Evolutionary conservation across 176 grass and related monocot species (phyloP).

Genomic region (Coix lacrymajobi): DNA sequence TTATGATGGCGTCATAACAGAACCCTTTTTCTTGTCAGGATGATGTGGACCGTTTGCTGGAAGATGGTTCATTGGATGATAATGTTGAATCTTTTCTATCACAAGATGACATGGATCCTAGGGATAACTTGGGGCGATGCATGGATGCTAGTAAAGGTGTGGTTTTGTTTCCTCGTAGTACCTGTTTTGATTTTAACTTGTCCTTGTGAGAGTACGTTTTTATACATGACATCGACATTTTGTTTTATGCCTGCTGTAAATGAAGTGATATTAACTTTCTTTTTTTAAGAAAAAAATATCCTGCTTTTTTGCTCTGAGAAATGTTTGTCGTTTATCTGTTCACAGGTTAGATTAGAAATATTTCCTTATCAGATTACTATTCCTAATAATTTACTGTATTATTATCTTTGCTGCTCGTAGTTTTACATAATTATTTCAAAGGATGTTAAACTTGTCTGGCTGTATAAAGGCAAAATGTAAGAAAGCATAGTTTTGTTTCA

Average conservation of each 20-base stretch:
- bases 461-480: neutral
- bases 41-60: constrained; percentile 92
- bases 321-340: neutral
- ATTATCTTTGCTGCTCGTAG: neutral
- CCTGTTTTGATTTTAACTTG: constrained; percentile 12
- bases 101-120: constrained; percentile 95
- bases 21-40: constrained; percentile 52
- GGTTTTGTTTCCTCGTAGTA: constrained; percentile 1
- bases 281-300: neutral
- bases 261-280: neutral
- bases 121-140: constrained; percentile 69
- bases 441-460: neutral
- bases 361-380: constrained; percentile 5
- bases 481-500: constrained; percentile 2
- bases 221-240: constrained; percentile 3
- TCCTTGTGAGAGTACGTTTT: neutral
- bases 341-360: neutral
- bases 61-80: constrained; percentile 92
- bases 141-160: constrained; percentile 95
- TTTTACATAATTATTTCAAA: constrained; percentile 9
- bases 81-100: constrained; percentile 99
- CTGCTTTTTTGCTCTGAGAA: neutral
- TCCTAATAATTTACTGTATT: neutral
- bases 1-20: neutral
- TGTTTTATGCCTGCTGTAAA: neutral